A percentile compares a stretch with the other conserved stretches of the same genome.
Conservation (phyloP, 257 asterid genomes). For the Nicotiana tomentosiformis region DNA sequence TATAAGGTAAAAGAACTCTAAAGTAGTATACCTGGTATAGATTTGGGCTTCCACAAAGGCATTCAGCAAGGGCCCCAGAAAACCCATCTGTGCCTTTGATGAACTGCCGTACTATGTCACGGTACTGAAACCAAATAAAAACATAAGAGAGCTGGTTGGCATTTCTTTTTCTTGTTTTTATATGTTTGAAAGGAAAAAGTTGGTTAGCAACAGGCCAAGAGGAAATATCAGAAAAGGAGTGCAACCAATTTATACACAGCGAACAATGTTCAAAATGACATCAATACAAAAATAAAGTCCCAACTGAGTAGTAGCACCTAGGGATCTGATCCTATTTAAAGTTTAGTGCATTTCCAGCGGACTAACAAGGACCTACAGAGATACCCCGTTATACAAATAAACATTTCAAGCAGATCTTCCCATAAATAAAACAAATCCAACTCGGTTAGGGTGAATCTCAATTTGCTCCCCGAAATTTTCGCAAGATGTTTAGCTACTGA, state of each 20-base stretch:
- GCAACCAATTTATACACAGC: neutral
- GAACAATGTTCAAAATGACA: neutral
- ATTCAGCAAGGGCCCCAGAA: slow-evolving; percentile 93
- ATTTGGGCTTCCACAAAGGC: slow-evolving; percentile 97
- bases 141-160: neutral
- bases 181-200: neutral
- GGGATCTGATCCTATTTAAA: neutral
- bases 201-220: neutral
- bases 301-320: neutral
- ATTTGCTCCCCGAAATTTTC: neutral
- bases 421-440: neutral
- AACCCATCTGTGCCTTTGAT: slow-evolving; percentile 97
- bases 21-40: slow-evolving; percentile 67
- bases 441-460: neutral
- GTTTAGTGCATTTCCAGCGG: neutral
- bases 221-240: neutral
- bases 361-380: slow-evolving; percentile 2
- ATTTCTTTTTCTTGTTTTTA: neutral
- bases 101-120: slow-evolving; percentile 85
- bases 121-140: slow-evolving; percentile 53
- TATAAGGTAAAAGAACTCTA: slow-evolving; percentile 1
- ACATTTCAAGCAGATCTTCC: neutral
- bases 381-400: neutral
- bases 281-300: neutral
- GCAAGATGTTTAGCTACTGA: neutral